A percentile compares a stretch with the other conserved stretches of the same genome.
These are phyloP conservation scores for Hypsizygus ulmarius DNA, from an alignment of 1,284 basidiomycete genomes.

Conservation along the genomic window DNA sequence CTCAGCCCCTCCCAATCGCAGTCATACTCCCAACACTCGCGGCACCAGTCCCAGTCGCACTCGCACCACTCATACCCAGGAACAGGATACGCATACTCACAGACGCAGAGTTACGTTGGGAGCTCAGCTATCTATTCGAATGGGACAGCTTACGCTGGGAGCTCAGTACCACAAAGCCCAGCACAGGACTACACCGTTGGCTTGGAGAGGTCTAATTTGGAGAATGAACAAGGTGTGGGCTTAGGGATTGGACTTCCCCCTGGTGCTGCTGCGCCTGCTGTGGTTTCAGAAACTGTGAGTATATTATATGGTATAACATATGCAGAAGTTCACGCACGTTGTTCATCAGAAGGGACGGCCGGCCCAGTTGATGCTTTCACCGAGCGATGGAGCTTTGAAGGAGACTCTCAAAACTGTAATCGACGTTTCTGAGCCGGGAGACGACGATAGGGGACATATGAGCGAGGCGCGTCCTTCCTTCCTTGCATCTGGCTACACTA, in stretches of 20 bases:
- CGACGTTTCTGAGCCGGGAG: conserved; percentile 32
- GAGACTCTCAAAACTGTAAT: conserved; percentile 35
- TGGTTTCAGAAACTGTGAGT: conserved; percentile 20
- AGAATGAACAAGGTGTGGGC: conserved; percentile 8
- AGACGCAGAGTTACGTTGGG: conserved; percentile 37
- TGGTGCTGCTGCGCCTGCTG: conserved; percentile 10
- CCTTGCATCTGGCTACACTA: background rate
- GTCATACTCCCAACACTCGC: conserved; percentile 43
- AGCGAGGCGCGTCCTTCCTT: conserved; percentile 56
- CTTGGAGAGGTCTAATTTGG: background rate
- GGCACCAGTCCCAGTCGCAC: conserved; percentile 36
- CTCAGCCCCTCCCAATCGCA: conserved; percentile 28
- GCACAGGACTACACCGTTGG: conserved; percentile 1
- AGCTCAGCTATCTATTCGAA: conserved; percentile 29
- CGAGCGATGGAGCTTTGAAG: conserved; percentile 59
- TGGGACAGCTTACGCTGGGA: conserved; percentile 2
- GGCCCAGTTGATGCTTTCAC: conserved; percentile 49
- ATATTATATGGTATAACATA: conserved; percentile 5
- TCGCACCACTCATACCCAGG: conserved; percentile 43
- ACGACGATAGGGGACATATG: conserved; percentile 57
- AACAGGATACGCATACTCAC: conserved; percentile 29
- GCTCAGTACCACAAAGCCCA: background rate
- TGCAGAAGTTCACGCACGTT: conserved; percentile 2
- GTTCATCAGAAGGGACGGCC: conserved; percentile 27
- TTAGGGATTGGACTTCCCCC: conserved; percentile 20